Evolutionary conservation across 306 rosid species (phyloP).

Genomic region (Spatholobus suberectus): DNA sequence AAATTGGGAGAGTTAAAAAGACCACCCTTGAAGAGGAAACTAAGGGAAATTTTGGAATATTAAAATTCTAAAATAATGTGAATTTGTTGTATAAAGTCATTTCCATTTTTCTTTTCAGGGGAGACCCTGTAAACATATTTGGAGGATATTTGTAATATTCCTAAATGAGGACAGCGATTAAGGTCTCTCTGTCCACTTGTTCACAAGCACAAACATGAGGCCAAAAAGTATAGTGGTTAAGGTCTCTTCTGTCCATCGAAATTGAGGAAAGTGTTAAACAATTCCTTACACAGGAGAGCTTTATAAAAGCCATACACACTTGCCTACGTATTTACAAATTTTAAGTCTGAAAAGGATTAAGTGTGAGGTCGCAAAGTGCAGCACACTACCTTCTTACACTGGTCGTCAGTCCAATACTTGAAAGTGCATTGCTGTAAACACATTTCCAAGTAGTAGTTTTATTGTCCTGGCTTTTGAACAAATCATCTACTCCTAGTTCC

Average conservation of each 20-base stretch:
- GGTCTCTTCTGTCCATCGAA: not conserved
- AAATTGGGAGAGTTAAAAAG: too few species aligned
- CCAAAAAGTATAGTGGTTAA: not conserved
- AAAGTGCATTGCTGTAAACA: constrained; percentile 64
- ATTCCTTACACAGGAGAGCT: not conserved
- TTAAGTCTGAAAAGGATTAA: not conserved
- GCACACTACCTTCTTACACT: constrained; percentile 79
- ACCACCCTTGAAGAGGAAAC: too few species aligned
- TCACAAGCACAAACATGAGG: not conserved
- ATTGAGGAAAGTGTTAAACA: not conserved
- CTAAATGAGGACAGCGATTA: not conserved
- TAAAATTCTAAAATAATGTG: too few species aligned
- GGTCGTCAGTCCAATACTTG: constrained; percentile 82
- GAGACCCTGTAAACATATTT: too few species aligned
- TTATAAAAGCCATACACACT: not conserved
- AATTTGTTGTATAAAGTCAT: not conserved
- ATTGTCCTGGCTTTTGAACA: constrained; percentile 48
- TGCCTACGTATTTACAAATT: not conserved
- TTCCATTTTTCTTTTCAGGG: not conserved
- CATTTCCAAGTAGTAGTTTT: constrained; percentile 71
- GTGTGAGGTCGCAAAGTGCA: not conserved
- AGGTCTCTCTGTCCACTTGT: constrained; percentile 1
- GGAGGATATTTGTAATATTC: not conserved
- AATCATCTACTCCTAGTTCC: constrained; percentile 51
- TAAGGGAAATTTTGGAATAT: too few species aligned